These are phyloP conservation scores for Penstemon eatonii DNA, from an alignment of 257 asterid genomes.

Conservation along the genomic window DNA sequence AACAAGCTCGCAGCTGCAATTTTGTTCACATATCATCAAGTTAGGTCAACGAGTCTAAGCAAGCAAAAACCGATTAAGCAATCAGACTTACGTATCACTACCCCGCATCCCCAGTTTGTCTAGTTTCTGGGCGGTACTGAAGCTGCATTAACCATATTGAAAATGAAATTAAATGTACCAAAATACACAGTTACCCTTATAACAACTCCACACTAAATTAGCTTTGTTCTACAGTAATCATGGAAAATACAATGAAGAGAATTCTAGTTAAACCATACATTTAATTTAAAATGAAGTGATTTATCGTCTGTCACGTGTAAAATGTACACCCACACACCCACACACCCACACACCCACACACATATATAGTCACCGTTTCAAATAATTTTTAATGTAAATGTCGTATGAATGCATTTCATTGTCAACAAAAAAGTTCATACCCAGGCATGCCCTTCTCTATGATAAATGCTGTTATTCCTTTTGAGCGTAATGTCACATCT, in stretches of 20 bases:
- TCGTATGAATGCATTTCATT: neutral
- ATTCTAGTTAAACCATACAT: neutral
- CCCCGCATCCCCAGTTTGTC: slow-evolving; percentile 99
- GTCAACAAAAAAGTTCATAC: slow-evolving; percentile 52
- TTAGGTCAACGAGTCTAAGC: slow-evolving; percentile 24
- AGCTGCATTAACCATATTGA: slow-evolving; percentile 55
- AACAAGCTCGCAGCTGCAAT: slow-evolving; percentile 94
- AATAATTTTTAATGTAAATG: no score
- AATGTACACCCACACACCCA: neutral
- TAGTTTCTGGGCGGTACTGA: slow-evolving; percentile 95
- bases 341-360: neutral
- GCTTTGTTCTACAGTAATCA: neutral
- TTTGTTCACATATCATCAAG: slow-evolving; percentile 16
- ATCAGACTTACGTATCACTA: slow-evolving; percentile 85
- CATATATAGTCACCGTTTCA: neutral
- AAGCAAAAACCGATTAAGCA: slow-evolving; percentile 21
- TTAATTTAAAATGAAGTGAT: no score
- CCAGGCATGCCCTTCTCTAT: slow-evolving; percentile 95
- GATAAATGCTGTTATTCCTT: slow-evolving; percentile 97
- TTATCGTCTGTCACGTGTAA: neutral
- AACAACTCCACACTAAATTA: neutral
- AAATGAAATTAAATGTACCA: slow-evolving; percentile 21
- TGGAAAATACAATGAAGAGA: neutral
- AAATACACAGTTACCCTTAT: neutral
- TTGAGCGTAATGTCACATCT: slow-evolving; percentile 68